Evolutionary conservation across 345 rosid genomes (phyloP).

Genomic region (Bruguiera sexangula): DNA sequence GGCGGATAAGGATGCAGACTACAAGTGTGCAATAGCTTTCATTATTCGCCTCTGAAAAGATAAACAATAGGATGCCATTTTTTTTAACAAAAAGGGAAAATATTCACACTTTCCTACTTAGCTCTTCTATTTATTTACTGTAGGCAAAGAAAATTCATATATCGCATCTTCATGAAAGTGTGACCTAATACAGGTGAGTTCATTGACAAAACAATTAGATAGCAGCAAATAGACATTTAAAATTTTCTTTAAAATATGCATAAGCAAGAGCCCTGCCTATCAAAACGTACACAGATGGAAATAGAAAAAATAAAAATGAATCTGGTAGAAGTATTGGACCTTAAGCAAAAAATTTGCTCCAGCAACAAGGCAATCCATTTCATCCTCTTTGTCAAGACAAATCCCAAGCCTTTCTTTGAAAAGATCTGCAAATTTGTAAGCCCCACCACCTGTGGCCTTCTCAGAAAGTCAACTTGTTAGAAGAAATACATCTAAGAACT

Average conservation of each 20-base stretch:
- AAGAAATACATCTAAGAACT: neutral
- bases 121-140: no score
- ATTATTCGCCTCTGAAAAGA: neutral
- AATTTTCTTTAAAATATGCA: neutral
- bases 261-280: neutral
- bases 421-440: slow-evolving; percentile 83
- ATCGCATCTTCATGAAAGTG: neutral
- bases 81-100: neutral
- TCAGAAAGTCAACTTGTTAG: slow-evolving; percentile 35
- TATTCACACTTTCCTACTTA: neutral
- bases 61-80: neutral
- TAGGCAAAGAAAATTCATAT: neutral
- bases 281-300: slow-evolving; percentile 1
- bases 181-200: neutral
- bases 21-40: neutral
- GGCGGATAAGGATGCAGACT: neutral
- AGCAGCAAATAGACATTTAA: no score
- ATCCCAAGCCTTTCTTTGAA: slow-evolving; percentile 94
- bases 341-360: slow-evolving; percentile 98
- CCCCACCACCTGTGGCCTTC: slow-evolving; percentile 99
- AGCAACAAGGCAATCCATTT: slow-evolving; percentile 97
- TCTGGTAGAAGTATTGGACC: slow-evolving; percentile 38
- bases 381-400: slow-evolving; percentile 97
- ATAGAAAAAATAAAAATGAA: slow-evolving; percentile 6
- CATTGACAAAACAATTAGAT: neutral